Evolutionary conservation across 371 early-diverging fungal genomes (phyloP).

Genomic region (Circinella umbellata): DNA sequence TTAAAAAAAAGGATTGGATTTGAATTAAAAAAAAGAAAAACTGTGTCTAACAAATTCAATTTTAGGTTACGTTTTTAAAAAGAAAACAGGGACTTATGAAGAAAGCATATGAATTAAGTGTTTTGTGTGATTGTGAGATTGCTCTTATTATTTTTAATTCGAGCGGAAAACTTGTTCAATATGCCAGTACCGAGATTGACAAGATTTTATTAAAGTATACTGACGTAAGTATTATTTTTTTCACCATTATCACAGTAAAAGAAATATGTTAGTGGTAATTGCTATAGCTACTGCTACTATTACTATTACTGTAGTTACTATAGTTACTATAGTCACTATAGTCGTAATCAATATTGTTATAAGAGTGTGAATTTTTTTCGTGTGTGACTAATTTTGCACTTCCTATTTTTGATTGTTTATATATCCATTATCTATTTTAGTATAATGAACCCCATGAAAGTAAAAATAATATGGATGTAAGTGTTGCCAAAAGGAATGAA

Average conservation of each 20-base stretch:
- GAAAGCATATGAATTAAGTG: slow-evolving; percentile 98
- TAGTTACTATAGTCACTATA: too few relatives aligned
- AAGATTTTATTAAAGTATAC: slow-evolving; percentile 91
- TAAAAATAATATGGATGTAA: slow-evolving; percentile 49
- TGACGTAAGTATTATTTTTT: slow-evolving; percentile 54
- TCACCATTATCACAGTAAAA: neutral
- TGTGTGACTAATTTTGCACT: neutral
- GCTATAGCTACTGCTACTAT: neutral
- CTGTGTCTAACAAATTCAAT: neutral
- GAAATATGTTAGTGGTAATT: too few relatives aligned
- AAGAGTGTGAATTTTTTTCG: too few relatives aligned
- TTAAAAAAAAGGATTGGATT: neutral
- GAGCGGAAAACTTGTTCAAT: slow-evolving; percentile 92
- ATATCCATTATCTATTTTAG: slow-evolving; percentile 13
- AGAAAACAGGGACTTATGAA: slow-evolving; percentile 98
- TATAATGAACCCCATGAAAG: slow-evolving; percentile 48
- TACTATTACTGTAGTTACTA: too few relatives aligned
- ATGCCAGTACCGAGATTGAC: slow-evolving; percentile 92
- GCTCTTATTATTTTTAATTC: slow-evolving; percentile 93
- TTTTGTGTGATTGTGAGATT: slow-evolving; percentile 97
- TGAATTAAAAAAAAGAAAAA: neutral
- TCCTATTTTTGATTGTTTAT: neutral
- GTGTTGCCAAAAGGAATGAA: neutral
- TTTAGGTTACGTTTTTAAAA: slow-evolving; percentile 92
- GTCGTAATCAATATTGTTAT: too few relatives aligned